Evolutionary conservation across 768 basidiomycete species (phyloP).

Genomic region (Mycena pura): DNA sequence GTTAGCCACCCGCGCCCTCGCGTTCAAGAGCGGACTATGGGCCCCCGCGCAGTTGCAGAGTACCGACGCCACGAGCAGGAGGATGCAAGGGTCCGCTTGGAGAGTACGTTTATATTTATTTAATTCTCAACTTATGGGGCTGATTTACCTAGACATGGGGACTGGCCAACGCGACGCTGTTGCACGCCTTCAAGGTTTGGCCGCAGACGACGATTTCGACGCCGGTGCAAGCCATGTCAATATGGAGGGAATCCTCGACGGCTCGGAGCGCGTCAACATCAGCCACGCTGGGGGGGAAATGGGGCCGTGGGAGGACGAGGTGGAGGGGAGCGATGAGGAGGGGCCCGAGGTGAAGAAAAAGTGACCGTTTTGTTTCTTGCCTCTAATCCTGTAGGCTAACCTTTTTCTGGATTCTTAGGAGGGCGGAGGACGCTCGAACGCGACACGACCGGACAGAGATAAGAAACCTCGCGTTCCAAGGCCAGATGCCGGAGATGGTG

Average conservation of each 20-base stretch:
- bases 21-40: not conserved
- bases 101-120: not conserved
- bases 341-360: not conserved
- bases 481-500: not conserved
- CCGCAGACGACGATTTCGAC: not conserved
- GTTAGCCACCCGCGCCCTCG: too few relatives aligned
- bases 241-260: not conserved
- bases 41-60: not conserved
- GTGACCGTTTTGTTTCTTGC: not conserved
- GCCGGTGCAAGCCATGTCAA: not conserved
- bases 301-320: not conserved
- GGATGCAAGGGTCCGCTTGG: not conserved
- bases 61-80: not conserved
- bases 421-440: not conserved
- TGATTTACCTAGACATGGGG: not conserved
- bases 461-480: not conserved
- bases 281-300: slow-evolving; percentile 5
- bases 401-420: not conserved
- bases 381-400: not conserved
- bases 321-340: not conserved
- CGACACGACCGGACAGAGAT: not conserved
- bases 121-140: not conserved
- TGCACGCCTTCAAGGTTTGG: not conserved
- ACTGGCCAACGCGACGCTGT: not conserved
- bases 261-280: slow-evolving; percentile 1